Evolutionary conservation across 2,329 filamentous ascomycete genomes (phyloP).

Genomic region (Aspergillus fumigatiaffinis): DNA sequence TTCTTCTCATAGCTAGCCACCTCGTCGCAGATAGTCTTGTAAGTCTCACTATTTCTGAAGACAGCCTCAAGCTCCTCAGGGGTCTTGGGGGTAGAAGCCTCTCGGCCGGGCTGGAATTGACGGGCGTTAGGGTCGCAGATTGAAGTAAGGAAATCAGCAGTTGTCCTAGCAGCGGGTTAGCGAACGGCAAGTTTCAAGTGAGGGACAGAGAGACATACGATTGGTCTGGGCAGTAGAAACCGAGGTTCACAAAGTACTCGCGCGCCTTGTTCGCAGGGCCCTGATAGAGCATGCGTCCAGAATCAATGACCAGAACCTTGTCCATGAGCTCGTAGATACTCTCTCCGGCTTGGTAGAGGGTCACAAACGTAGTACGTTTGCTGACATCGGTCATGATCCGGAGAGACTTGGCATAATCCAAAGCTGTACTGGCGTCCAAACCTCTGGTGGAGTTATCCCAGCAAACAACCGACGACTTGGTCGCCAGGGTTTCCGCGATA

Average conservation of each 20-base stretch:
- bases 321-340: conserved; percentile 72
- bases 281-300: conserved; percentile 65
- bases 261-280: conserved; percentile 59
- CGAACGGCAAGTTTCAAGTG: neutral
- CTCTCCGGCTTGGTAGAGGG: conserved; percentile 68
- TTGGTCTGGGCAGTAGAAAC: conserved; percentile 56
- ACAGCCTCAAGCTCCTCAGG: conserved; percentile 64
- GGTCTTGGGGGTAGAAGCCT: conserved; percentile 65
- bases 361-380: conserved; percentile 66
- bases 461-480: conserved; percentile 67
- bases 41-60: conserved; percentile 62
- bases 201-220: conserved; percentile 20
- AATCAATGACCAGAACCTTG: conserved; percentile 74
- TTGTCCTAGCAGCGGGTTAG: conserved; percentile 50
- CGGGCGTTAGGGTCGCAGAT: conserved; percentile 71
- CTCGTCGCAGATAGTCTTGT: conserved; percentile 58
- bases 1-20: conserved; percentile 58
- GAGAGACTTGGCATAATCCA: conserved; percentile 70
- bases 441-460: conserved; percentile 81
- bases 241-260: conserved; percentile 63
- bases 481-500: conserved; percentile 72
- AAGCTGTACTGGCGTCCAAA: conserved; percentile 72
- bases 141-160: conserved; percentile 73
- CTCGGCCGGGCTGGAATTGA: conserved; percentile 61
- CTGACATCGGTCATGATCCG: conserved; percentile 72